Conservation (phyloP, 371 early-diverging fungal genomes). For the Apophysomyces ossiformis region DNA sequence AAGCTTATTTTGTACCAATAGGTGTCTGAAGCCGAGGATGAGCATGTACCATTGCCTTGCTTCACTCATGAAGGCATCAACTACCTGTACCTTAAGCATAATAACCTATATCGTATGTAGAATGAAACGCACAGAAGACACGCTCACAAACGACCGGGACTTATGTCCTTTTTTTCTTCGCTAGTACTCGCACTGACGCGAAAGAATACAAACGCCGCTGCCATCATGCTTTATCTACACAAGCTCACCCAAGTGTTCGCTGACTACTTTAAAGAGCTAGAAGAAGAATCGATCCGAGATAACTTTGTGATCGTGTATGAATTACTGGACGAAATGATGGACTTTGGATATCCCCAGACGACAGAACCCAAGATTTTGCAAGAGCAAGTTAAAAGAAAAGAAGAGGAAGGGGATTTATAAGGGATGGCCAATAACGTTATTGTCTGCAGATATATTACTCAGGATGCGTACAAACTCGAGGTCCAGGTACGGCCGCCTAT, state of each 20-base stretch:
- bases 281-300: conserved; percentile 97
- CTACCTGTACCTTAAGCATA: conserved; percentile 93
- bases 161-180: background rate
- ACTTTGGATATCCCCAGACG: conserved; percentile 98
- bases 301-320: conserved; percentile 96
- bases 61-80: conserved; percentile 94
- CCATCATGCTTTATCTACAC: conserved; percentile 93
- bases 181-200: conserved; percentile 94
- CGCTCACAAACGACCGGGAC: background rate
- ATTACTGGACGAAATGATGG: conserved; percentile 99
- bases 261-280: conserved; percentile 97
- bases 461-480: conserved; percentile 95
- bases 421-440: background rate
- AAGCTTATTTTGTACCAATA: conserved; percentile 7
- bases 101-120: conserved; percentile 91
- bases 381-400: conserved; percentile 61
- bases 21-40: conserved; percentile 90
- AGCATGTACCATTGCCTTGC: conserved; percentile 87
- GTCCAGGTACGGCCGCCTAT: conserved; percentile 90
- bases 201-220: conserved; percentile 96
- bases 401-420: background rate
- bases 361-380: conserved; percentile 97
- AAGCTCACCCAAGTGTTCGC: conserved; percentile 92
- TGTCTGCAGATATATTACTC: conserved; percentile 86
- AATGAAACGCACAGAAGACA: background rate